Evolutionary conservation across 2,329 filamentous ascomycete genomes (phyloP), one percentile per base, ranked within the genome.

Genomic region (Aureobasidium mangrovei): DNA sequence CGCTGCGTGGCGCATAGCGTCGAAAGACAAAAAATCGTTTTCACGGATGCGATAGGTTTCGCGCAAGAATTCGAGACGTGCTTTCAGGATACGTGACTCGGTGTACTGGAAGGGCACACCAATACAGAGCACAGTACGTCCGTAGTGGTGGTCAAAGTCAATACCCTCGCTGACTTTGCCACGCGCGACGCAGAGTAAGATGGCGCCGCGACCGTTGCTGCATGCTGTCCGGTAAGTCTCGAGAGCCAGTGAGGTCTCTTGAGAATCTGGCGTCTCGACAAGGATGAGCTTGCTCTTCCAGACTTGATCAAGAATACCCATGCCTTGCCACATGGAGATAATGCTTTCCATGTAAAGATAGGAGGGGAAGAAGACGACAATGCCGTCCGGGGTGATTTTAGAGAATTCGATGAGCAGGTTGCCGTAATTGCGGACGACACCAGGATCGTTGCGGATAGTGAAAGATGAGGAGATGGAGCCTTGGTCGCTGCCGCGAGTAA

Each of bases 271-370:
- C 0, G 94, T 98, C 74, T 98, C 93, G 57, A 98, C 93, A 6
- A 98, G 79, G 61, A 98, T 96, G 60, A 98, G 80, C 69, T 98
- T 98, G 76, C 95, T 96, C 70, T 95, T 96, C 93, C 93, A 98
- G 32, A 98, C 90, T 67, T 93, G 87, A 70, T 98, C 93, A 35
- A 98, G 76, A 59, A 97, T 95, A 28, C 90, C 90, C 91, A 97
- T 97, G 54, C 89, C 90, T 69, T 98, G 93, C 93, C 93, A 98
- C 83, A 95, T 95, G 68, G 86, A 91, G 68, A 98, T 96, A 67
- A 97, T 97, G 51, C 86, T 93, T 68, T 98, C 93, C 93, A 98
- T 97, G 73, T 98, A 98, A 1, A 98, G 79, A 64, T 98, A 98
- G 0, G 90, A 95, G 0, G 93, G 94, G 68, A 98, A 98, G 76